These are phyloP conservation scores for Suillus fuscotomentosus DNA, from an alignment of 768 basidiomycete genomes.

Conservation along the genomic window DNA sequence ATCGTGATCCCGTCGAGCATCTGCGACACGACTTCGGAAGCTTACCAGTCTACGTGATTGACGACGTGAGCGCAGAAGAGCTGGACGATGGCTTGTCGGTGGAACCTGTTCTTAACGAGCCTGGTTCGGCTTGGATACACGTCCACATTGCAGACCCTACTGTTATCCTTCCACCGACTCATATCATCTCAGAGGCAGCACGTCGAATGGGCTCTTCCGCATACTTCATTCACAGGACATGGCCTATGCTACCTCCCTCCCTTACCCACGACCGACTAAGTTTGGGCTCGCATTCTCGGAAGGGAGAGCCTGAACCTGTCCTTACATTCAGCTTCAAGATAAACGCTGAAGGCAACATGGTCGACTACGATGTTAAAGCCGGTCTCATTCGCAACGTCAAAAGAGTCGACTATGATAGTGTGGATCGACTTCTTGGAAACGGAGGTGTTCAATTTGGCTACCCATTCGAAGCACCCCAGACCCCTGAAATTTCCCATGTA, in stretches of 20 bases:
- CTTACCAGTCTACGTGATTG: slow-evolving; percentile 82
- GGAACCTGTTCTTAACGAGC: slow-evolving; percentile 61
- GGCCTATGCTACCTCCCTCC: slow-evolving; percentile 70
- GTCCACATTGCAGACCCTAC: slow-evolving; percentile 94
- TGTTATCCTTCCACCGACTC: slow-evolving; percentile 66
- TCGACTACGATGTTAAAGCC: slow-evolving; percentile 67
- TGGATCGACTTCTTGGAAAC: slow-evolving; percentile 51
- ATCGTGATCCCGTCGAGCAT: slow-evolving; percentile 60
- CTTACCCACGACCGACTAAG: slow-evolving; percentile 51
- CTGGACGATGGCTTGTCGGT: slow-evolving; percentile 93
- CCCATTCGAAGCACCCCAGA: slow-evolving; percentile 19
- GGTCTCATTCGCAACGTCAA: slow-evolving; percentile 72
- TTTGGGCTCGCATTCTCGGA: slow-evolving; percentile 36
- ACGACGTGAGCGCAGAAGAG: slow-evolving; percentile 76
- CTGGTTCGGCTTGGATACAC: slow-evolving; percentile 75
- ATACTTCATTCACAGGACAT: slow-evolving; percentile 66
- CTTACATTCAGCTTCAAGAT: slow-evolving; percentile 82
- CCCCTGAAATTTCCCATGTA: slow-evolving; percentile 2
- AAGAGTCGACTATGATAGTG: slow-evolving; percentile 62
- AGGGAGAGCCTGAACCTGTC: slow-evolving; percentile 49
- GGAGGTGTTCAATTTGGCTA: slow-evolving; percentile 11
- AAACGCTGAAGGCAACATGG: slow-evolving; percentile 56
- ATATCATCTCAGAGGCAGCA: slow-evolving; percentile 61
- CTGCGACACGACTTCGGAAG: slow-evolving; percentile 86
- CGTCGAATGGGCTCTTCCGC: slow-evolving; percentile 45